These are phyloP conservation scores for Backusella sp. DNA, from an alignment of 192 early-diverging fungal species.

Conservation along the genomic window DNA sequence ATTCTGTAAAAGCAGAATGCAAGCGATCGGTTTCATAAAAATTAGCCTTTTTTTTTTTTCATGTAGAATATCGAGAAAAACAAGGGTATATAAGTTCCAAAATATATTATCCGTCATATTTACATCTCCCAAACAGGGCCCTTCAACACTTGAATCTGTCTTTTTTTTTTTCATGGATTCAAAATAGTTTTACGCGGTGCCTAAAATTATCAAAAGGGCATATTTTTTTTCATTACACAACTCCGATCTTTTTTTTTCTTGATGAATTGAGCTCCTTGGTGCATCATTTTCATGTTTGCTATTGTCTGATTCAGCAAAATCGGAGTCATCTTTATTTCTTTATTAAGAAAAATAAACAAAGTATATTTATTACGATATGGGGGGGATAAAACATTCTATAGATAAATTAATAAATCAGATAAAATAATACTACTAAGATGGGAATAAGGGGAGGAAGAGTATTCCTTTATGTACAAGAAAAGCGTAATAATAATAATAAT, in stretches of 20 bases:
- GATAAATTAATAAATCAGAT: conserved; percentile 1
- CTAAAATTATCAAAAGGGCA: neutral
- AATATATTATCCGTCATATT: neutral
- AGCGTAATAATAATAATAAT: neutral
- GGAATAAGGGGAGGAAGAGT: neutral
- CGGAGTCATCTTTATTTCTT: neutral
- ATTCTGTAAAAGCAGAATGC: neutral
- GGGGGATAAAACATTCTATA: neutral
- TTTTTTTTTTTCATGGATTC: neutral
- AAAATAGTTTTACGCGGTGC: neutral
- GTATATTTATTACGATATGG: neutral
- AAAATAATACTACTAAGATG: neutral
- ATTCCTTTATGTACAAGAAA: neutral
- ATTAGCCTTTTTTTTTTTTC: neutral
- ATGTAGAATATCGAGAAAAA: neutral
- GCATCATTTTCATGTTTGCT: neutral
- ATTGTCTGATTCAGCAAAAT: neutral
- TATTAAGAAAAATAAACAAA: neutral
- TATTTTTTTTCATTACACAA: neutral
- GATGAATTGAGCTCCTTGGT: neutral
- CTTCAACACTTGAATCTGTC: neutral
- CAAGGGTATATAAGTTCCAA: neutral
- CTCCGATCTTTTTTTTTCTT: neutral
- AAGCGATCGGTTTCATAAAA: neutral
- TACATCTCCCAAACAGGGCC: neutral